Conservation (phyloP, 2,329 filamentous ascomycete genomes). For the Lachnellula cervina region DNA sequence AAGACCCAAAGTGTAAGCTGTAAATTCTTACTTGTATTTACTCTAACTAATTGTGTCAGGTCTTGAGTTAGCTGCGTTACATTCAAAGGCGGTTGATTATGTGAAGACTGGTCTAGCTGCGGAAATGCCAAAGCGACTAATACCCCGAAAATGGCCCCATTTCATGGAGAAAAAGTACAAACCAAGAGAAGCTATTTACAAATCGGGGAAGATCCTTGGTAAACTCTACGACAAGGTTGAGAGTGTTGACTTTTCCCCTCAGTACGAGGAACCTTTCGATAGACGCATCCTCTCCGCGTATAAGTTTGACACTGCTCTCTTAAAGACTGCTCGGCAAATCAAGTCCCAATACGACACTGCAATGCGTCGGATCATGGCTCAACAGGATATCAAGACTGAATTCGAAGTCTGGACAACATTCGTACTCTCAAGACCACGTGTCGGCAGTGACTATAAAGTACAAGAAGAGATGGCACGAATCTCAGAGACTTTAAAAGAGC, state of each 20-base stretch:
- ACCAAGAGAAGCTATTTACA: constrained; percentile 48
- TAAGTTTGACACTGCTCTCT: constrained; percentile 46
- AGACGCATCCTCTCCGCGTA: constrained; percentile 64
- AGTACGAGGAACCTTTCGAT: constrained; percentile 72
- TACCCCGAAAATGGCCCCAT: constrained; percentile 69
- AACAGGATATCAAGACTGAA: constrained; percentile 77
- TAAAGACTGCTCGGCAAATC: constrained; percentile 57
- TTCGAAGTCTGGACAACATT: constrained; percentile 92
- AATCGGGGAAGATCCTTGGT: constrained; percentile 69
- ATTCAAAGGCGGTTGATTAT: constrained; percentile 92
- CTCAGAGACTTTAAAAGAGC: constrained; percentile 58
- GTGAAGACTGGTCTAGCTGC: constrained; percentile 83
- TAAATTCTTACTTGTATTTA: not conserved
- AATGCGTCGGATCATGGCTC: constrained; percentile 75
- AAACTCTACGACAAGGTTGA: constrained; percentile 73
- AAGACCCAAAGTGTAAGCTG: constrained; percentile 59
- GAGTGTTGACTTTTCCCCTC: constrained; percentile 63
- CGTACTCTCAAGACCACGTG: constrained; percentile 66
- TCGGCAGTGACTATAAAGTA: constrained; percentile 76
- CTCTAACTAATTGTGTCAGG: constrained; percentile 36
- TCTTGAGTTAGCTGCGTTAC: constrained; percentile 68
- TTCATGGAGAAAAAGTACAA: constrained; percentile 71
- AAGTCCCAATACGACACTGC: constrained; percentile 75
- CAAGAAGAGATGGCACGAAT: constrained; percentile 76
- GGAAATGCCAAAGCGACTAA: constrained; percentile 54